Evolutionary conservation across 805 yeast species (phyloP), one percentile per base, ranked within the genome.

Genomic region (Monosporozyma unispora): DNA sequence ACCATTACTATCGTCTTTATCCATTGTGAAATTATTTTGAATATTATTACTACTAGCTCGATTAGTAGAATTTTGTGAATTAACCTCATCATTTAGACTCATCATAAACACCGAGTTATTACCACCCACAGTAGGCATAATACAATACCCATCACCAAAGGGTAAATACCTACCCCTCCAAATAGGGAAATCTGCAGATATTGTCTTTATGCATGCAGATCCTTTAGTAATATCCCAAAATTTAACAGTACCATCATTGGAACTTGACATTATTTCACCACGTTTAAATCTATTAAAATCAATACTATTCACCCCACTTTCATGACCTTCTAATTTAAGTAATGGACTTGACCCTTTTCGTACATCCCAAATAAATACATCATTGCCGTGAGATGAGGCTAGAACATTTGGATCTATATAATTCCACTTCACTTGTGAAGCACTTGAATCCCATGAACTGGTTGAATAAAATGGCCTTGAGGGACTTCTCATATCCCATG

Each of bases 391-490:
- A 6, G 95, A 76, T 1, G 93, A 82, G 0, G 97, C 96, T 25
- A 93, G 60, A 28, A 89, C 76, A 60, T 85, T 76, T 2, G 88
- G 80, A 58, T 90, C 82, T 42, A 74, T 72, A 54, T 80, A 80
- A 63, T 84, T 87, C 97, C 98, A 93, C 62, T 91, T 89, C 14
- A 89, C 96, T 64, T 91, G 98, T 0, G 95, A 79, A 2, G 97
- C 95, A 2, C 95, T 91, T 0, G 96, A 95, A 50, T 86, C 71
- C 95, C 96, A 93, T 61, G 91, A 96, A n/a, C 96, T 87, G 69
- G 87, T 89, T 44, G 81, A 75, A 51, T 76, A 75, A 3, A 79
- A 82, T 0, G 97, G 96, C 52, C 78, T 71, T 45, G 78, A 70
- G 0, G 96, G 91, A 14, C 82, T 74, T 51, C 98, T 73, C 72